Evolutionary conservation across 805 yeast species (phyloP), one percentile per base, ranked within the genome.

Genomic region (Kodamaea kaohsiungensis): DNA sequence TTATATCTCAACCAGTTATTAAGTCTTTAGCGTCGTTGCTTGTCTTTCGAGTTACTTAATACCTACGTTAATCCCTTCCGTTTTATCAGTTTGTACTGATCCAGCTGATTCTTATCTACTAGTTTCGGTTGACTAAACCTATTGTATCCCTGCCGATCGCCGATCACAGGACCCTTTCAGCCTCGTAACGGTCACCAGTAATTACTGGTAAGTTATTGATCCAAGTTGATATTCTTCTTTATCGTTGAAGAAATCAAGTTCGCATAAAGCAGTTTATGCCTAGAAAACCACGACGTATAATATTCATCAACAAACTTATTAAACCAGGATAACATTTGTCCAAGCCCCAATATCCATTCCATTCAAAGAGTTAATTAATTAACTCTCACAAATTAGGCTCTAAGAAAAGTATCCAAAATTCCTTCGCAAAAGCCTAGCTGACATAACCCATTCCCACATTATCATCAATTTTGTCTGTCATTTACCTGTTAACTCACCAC

Each of bases 201-300:
- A 8, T 30, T 19, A 17, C 45, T 40, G 45, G 45, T 40, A 40
- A n/a, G 22, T 40, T 10, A 15, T 9, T 13, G 27, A 17, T 40
- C 25, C 4, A 40, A 17, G 45, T 40, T 40, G 45, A 12, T 40
- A 17, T 8, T 40, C 45, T 40, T 40, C 45, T 40, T 5, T 12
- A 40, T 13, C 19, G 25, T 9, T 16, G 25, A 19, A 16, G 45
- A 40, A 40, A 40, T 40, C 19, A 19, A 25, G 6, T 40, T 16
- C 25, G 43, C 48, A 43, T 39, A 48, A 30, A 30, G 35, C 5
- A 30, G 35, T 75, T 66, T 73, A 76, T 76, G 80, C 78, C 76
- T 58, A 75, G 75, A 75, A 74, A 76, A 64, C 73, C 76, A 61
- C 80, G 77, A 74, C 75, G 67, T 66, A 61, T 57, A 62, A 62